Conservation (phyloP, 306 rosid species). For the Corylus americana region DNA sequence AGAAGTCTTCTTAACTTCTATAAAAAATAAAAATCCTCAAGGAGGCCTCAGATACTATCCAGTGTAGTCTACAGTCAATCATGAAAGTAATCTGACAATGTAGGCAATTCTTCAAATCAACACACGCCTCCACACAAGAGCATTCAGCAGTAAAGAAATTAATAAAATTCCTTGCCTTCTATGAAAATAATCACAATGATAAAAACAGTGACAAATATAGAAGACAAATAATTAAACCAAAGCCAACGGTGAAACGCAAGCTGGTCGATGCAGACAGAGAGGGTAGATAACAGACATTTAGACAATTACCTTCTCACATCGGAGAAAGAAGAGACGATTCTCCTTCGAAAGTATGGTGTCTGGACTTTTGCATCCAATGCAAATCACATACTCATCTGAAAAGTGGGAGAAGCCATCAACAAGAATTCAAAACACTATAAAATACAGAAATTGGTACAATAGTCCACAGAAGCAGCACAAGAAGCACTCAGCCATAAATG, state of each 20-base stretch:
- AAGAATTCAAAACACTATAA: conserved; percentile 2
- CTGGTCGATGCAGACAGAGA: not conserved
- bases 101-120: conserved; percentile 29
- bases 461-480: not conserved
- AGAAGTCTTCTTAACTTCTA: too few species aligned
- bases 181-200: not conserved
- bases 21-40: not conserved
- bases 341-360: conserved; percentile 95
- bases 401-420: conserved; percentile 9
- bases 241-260: not conserved
- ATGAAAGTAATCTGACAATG: conserved; percentile 30
- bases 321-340: conserved; percentile 92
- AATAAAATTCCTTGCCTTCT: not conserved
- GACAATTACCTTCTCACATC: conserved; percentile 82
- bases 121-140: conserved; percentile 24
- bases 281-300: not conserved
- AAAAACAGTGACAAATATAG: not conserved
- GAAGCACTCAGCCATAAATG: not conserved
- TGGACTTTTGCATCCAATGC: conserved; percentile 93
- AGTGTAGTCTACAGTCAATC: conserved; percentile 9
- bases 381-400: conserved; percentile 88
- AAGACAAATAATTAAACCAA: not conserved
- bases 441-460: not conserved
- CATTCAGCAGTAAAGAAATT: not conserved
- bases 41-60: conserved; percentile 28